phyloP scores from a whole-genome alignment of 177 flowering plant genomes.

The Vitis hybrid region DNA sequence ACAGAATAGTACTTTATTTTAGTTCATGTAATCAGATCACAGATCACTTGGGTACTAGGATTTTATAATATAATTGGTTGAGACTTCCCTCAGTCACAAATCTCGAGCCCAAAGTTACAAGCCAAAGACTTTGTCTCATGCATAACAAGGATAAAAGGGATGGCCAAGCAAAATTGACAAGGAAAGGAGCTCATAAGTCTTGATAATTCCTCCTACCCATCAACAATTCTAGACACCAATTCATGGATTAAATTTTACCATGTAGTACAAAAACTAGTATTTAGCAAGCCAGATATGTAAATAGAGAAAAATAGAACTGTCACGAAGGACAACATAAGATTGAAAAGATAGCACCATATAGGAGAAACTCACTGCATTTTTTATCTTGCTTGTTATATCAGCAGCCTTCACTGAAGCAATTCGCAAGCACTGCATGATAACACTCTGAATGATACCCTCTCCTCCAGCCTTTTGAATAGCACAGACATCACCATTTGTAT shows the following conservation, averaged over 20 bases:
- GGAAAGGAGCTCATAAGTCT: too few relatives aligned
- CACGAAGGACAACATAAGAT: neutral
- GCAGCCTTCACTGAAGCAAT: conserved; percentile 77
- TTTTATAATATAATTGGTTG: too few relatives aligned
- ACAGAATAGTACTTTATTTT: too few relatives aligned
- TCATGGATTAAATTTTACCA: neutral
- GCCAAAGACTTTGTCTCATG: neutral
- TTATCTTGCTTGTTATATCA: conserved; percentile 78
- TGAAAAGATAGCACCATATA: neutral
- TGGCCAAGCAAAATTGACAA: neutral
- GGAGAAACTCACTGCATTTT: conserved; percentile 61
- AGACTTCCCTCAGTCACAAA: too few relatives aligned
- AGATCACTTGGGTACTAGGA: neutral
- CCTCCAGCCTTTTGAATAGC: conserved; percentile 95
- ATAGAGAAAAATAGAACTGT: neutral
- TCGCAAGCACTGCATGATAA: conserved; percentile 82
- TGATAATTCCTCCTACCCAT: neutral
- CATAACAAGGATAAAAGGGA: neutral
- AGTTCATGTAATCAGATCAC: too few relatives aligned
- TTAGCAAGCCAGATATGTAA: neutral
- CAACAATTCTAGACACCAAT: neutral
- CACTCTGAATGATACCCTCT: conserved; percentile 70
- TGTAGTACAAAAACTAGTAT: neutral
- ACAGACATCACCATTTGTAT: conserved; percentile 86
- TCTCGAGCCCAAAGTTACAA: neutral